phyloP scores from a whole-genome alignment of 495 filamentous ascomycete species.

The Coniosporium apollinis region DNA sequence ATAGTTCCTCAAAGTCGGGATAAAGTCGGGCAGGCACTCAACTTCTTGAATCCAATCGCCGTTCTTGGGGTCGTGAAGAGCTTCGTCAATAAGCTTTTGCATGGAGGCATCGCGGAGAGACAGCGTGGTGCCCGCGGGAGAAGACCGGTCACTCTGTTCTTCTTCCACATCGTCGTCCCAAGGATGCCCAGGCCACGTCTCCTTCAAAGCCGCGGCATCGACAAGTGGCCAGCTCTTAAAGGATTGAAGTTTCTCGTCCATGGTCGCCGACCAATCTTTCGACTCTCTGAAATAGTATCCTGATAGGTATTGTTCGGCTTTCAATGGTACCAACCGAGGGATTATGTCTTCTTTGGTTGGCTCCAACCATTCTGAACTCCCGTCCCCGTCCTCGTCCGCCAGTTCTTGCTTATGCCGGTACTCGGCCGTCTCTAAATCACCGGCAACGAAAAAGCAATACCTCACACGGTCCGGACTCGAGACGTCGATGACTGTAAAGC shows the following conservation, averaged over 20 bases:
- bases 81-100: not conserved
- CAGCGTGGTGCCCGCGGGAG: no score
- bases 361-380: not conserved
- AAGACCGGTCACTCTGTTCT: not conserved
- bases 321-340: no score
- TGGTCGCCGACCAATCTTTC: no score
- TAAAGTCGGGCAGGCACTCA: not conserved
- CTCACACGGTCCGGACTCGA: not conserved
- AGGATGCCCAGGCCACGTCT: not conserved
- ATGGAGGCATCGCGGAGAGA: not conserved
- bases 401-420: not conserved
- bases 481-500: constrained; percentile 9
- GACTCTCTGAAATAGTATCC: no score
- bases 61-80: not conserved
- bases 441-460: constrained; percentile 5
- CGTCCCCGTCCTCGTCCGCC: no score
- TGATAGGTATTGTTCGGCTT: no score
- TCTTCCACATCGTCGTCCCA: not conserved
- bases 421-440: not conserved
- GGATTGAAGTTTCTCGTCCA: no score
- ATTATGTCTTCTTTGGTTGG: not conserved
- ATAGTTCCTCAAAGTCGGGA: not conserved
- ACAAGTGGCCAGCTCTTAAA: no score
- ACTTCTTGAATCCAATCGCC: not conserved
- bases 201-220: no score